Evolutionary conservation across 2,329 filamentous ascomycete species (phyloP).

Genomic region (Pseudocercospora fijiensis): DNA sequence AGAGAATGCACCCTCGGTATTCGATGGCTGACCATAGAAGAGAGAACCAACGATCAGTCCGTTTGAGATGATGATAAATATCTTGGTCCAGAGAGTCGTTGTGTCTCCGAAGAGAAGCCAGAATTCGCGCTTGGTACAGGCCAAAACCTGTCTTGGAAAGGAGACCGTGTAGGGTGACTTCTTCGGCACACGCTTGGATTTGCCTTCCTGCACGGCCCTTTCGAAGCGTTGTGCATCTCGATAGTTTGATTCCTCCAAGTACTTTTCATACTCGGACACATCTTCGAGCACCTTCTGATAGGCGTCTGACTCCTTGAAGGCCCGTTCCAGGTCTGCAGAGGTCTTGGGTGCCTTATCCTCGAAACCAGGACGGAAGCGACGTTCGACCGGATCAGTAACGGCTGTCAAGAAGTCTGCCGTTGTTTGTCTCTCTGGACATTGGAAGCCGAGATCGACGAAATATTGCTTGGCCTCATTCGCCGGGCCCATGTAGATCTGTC

Average conservation of each 20-base stretch:
- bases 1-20: slow-evolving; percentile 62
- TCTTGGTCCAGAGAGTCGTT: slow-evolving; percentile 72
- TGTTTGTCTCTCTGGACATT: slow-evolving; percentile 61
- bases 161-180: slow-evolving; percentile 76
- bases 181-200: slow-evolving; percentile 64
- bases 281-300: slow-evolving; percentile 63
- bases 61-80: slow-evolving; percentile 74
- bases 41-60: slow-evolving; percentile 73
- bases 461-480: slow-evolving; percentile 62
- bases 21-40: slow-evolving; percentile 66
- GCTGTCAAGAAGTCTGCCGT: slow-evolving; percentile 78
- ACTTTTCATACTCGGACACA: slow-evolving; percentile 60
- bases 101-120: slow-evolving; percentile 77
- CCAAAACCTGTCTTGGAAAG: slow-evolving; percentile 67
- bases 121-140: slow-evolving; percentile 69
- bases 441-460: slow-evolving; percentile 65
- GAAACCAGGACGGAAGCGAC: slow-evolving; percentile 64
- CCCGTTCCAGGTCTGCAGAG: slow-evolving; percentile 64
- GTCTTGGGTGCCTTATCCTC: slow-evolving; percentile 68
- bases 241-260: slow-evolving; percentile 57
- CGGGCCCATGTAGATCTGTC: slow-evolving; percentile 66
- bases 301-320: slow-evolving; percentile 63
- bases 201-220: slow-evolving; percentile 61
- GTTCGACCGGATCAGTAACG: slow-evolving; percentile 70
- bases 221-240: slow-evolving; percentile 63